These are phyloP conservation scores for Xylariaceae sp. DNA, from an alignment of 2,329 filamentous ascomycete genomes.

Conservation along the genomic window DNA sequence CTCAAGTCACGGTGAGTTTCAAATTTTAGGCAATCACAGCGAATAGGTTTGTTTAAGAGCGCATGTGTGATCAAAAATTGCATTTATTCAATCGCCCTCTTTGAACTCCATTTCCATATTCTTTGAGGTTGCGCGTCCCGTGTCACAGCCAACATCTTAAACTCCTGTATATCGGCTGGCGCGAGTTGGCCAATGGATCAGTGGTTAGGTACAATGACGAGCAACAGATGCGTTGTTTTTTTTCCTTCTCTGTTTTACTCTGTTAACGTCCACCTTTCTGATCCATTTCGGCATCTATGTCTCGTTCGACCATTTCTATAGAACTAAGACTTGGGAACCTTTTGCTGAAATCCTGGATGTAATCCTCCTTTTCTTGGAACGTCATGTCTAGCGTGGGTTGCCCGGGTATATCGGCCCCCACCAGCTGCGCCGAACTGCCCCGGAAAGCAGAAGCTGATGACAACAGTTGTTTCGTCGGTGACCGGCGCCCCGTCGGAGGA, in stretches of 20 bases:
- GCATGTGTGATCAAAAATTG: constrained; percentile 1
- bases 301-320: constrained; percentile 84
- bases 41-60: neutral
- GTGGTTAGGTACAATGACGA: constrained; percentile 6
- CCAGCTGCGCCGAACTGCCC: constrained; percentile 38
- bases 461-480: constrained; percentile 42
- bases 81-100: constrained; percentile 19
- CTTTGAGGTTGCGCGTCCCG: constrained; percentile 4
- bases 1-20: too few species aligned
- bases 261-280: constrained; percentile 21
- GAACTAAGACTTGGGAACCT: constrained; percentile 80
- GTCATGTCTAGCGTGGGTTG: constrained; percentile 53
- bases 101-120: constrained; percentile 17
- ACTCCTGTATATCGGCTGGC: constrained; percentile 5
- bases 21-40: too few species aligned
- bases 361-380: constrained; percentile 59
- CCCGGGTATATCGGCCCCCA: constrained; percentile 45
- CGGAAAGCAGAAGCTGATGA: constrained; percentile 25
- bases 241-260: constrained; percentile 4
- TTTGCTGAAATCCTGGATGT: constrained; percentile 69
- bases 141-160: constrained; percentile 7
- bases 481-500: constrained; percentile 44
- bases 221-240: neutral
- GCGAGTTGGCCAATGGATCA: neutral
- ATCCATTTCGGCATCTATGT: constrained; percentile 41